A percentile compares a stretch with the other conserved stretches of the same genome.
phyloP scores from a whole-genome alignment of 768 basidiomycete genomes.

The Rhizopogon vulgaris region DNA sequence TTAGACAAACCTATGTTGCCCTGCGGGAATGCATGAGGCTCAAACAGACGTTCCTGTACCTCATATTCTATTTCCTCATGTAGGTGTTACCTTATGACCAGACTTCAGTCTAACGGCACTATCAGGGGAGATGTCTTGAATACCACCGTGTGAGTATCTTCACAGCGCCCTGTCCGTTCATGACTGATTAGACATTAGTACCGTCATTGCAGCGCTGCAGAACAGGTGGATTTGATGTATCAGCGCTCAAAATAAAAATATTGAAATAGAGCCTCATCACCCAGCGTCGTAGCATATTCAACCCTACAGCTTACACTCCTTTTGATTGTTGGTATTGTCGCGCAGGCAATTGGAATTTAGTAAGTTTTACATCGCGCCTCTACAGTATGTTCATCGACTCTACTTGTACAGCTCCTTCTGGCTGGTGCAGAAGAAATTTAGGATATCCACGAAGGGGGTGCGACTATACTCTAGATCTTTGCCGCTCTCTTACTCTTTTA shows the following conservation, averaged over 20 bases:
- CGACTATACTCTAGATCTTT: not conserved
- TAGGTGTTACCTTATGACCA: constrained; percentile 23
- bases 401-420: constrained; percentile 46
- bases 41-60: constrained; percentile 70
- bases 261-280: not conserved
- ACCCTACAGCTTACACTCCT: constrained; percentile 65
- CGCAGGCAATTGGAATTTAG: constrained; percentile 68
- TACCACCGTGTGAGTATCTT: constrained; percentile 56
- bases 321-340: constrained; percentile 57
- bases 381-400: not conserved
- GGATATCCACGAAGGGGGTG: constrained; percentile 56
- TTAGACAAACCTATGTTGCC: constrained; percentile 60
- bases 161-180: not conserved
- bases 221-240: constrained; percentile 43
- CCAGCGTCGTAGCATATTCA: constrained; percentile 64
- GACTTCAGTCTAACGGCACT: not conserved
- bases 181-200: constrained; percentile 30
- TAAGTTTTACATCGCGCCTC: constrained; percentile 24
- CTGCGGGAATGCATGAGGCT: constrained; percentile 58
- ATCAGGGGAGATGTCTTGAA: constrained; percentile 69
- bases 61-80: constrained; percentile 75
- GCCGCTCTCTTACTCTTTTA: not conserved
- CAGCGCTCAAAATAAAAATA: not conserved
- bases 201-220: constrained; percentile 66
- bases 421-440: constrained; percentile 60